Percentiles rank a stretch among this genome's conserved stretches.
These are phyloP conservation scores for Verticillium longisporum DNA, from an alignment of 2,329 filamentous ascomycete genomes.

Conservation along the genomic window DNA sequence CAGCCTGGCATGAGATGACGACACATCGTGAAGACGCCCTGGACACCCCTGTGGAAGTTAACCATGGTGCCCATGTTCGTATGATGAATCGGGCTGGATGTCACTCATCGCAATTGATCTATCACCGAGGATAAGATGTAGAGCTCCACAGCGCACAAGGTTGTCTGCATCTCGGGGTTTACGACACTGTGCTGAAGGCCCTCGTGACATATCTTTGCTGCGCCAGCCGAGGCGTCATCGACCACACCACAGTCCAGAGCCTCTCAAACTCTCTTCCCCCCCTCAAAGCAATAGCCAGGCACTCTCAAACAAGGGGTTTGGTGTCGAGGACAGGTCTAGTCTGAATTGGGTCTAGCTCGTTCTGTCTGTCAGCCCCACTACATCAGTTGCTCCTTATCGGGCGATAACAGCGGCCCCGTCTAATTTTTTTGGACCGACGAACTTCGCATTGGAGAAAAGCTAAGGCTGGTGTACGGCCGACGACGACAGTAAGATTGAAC, in stretches of 20 bases:
- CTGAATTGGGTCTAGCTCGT: neutral
- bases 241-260: neutral
- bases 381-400: slow-evolving; percentile 18
- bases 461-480: neutral
- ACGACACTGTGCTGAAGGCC: neutral
- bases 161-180: neutral
- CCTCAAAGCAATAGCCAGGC: neutral
- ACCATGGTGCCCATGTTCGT: neutral
- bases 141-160: neutral
- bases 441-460: neutral
- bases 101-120: neutral
- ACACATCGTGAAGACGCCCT: too few relatives aligned
- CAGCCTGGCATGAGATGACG: neutral
- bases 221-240: neutral
- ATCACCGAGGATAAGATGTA: neutral
- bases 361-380: slow-evolving; percentile 15
- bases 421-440: slow-evolving; percentile 8
- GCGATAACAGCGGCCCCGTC: slow-evolving; percentile 19
- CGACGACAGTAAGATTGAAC: neutral
- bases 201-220: neutral
- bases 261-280: neutral
- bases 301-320: neutral
- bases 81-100: neutral
- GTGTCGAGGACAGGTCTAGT: neutral
- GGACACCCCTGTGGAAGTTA: neutral